Percentiles rank a stretch among this genome's conserved stretches.
Conservation (phyloP, 306 rosid genomes). For the Bauhinia variegata region DNA sequence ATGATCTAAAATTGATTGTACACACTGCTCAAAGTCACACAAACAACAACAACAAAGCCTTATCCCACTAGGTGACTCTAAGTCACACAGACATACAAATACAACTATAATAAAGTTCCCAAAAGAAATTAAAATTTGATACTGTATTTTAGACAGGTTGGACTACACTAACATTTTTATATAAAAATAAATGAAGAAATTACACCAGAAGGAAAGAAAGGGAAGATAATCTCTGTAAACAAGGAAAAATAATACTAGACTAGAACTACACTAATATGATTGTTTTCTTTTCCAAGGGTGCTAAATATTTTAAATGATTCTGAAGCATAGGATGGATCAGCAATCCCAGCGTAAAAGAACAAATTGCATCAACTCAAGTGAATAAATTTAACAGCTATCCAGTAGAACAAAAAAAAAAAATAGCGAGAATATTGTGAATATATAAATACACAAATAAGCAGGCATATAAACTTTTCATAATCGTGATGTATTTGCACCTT, state of each 20-base stretch:
- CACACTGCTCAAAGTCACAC: background rate
- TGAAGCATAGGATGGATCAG: background rate
- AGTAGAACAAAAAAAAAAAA: background rate
- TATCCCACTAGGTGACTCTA: no score
- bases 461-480: slow-evolving; percentile 11
- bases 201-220: no score
- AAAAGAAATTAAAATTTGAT: background rate
- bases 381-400: background rate
- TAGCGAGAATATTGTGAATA: background rate
- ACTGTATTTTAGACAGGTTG: no score
- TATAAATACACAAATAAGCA: background rate
- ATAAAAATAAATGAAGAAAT: no score
- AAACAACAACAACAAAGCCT: no score
- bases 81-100: background rate
- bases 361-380: slow-evolving; percentile 4
- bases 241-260: no score
- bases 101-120: background rate
- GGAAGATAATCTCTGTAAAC: background rate
- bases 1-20: background rate
- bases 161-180: no score
- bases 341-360: background rate
- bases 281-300: background rate
- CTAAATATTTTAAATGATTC: background rate
- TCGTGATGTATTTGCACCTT: background rate
- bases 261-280: background rate